Percentiles rank a stretch among this genome's conserved stretches.
These are phyloP conservation scores for Phytophthora capsici DNA, from an alignment of 352 stramenopile genomes.

Conservation along the genomic window DNA sequence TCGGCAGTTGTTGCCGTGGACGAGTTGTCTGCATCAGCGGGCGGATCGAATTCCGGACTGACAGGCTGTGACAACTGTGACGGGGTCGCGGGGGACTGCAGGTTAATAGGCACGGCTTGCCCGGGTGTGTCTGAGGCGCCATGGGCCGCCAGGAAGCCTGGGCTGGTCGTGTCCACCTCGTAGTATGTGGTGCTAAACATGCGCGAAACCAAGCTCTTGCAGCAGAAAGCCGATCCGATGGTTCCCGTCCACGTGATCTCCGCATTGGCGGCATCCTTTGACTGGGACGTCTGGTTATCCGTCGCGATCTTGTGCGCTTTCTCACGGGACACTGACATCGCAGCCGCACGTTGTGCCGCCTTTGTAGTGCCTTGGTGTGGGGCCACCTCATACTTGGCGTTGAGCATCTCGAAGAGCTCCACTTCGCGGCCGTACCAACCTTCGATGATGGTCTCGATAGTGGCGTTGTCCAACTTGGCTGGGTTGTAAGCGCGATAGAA, in stretches of 20 bases:
- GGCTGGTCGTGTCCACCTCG: constrained; percentile 80
- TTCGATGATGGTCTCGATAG: constrained; percentile 88
- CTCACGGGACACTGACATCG: constrained; percentile 54
- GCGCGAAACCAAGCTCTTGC: constrained; percentile 60
- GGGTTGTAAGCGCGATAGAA: constrained; percentile 89
- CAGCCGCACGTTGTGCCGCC: constrained; percentile 42
- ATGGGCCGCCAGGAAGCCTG: constrained; percentile 58
- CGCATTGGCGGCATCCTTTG: constrained; percentile 59
- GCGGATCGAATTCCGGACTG: constrained; percentile 42
- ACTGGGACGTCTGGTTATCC: constrained; percentile 62
- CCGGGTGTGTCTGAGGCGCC: constrained; percentile 69
- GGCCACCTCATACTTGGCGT: constrained; percentile 86
- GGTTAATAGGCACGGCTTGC: constrained; percentile 55
- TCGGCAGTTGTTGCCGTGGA: constrained; percentile 55
- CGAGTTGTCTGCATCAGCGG: constrained; percentile 38
- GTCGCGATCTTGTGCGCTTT: constrained; percentile 62
- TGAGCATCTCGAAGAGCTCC: constrained; percentile 89
- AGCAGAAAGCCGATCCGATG: constrained; percentile 74
- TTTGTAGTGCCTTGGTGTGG: constrained; percentile 77
- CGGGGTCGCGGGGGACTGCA: constrained; percentile 64
- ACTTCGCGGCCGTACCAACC: constrained; percentile 85
- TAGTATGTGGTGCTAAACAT: constrained; percentile 80
- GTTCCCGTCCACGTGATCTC: constrained; percentile 63
- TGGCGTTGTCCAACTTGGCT: constrained; percentile 84
- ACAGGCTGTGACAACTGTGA: constrained; percentile 43